These are phyloP conservation scores for Leishmania arabica DNA, from an alignment of 208 protist species.

Conservation along the genomic window DNA sequence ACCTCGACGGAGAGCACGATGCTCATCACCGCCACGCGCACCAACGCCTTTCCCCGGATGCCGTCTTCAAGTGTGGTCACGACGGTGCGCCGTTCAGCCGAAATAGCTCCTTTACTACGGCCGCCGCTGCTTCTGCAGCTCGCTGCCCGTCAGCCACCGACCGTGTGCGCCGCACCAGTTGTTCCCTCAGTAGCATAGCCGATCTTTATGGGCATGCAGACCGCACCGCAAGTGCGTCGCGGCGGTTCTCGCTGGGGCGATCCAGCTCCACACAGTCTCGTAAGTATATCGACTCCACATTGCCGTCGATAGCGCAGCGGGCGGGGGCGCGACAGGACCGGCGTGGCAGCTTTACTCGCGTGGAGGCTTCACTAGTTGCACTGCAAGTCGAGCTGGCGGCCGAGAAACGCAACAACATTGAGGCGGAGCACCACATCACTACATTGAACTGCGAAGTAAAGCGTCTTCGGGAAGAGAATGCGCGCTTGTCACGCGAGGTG, in stretches of 20 bases:
- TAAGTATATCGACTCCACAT: not conserved
- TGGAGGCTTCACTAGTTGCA: slow-evolving; percentile 40
- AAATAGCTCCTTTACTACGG: not conserved
- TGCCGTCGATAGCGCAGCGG: not conserved
- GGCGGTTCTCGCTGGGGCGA: not conserved
- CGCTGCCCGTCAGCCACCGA: not conserved
- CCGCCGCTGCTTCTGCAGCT: not conserved
- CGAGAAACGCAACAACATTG: slow-evolving; percentile 80
- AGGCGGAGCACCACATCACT: slow-evolving; percentile 54
- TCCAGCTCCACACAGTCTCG: not conserved
- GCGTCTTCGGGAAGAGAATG: slow-evolving; percentile 47
- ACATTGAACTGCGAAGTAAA: slow-evolving; percentile 51
- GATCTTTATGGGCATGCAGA: not conserved
- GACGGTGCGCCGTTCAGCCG: not conserved
- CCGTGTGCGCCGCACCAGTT: not conserved
- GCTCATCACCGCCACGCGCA: not conserved
- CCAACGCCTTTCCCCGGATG: not conserved
- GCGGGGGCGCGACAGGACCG: slow-evolving; percentile 4
- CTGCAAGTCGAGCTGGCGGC: slow-evolving; percentile 67
- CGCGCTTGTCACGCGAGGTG: slow-evolving; percentile 28
- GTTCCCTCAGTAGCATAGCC: not conserved
- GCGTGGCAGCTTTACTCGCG: slow-evolving; percentile 32
- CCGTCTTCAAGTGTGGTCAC: not conserved
- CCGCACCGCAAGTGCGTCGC: not conserved
- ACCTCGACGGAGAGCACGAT: not conserved